Base-by-base conservation (phyloP, 257 asterid species). In the Marsdenia floribunda region DNA sequence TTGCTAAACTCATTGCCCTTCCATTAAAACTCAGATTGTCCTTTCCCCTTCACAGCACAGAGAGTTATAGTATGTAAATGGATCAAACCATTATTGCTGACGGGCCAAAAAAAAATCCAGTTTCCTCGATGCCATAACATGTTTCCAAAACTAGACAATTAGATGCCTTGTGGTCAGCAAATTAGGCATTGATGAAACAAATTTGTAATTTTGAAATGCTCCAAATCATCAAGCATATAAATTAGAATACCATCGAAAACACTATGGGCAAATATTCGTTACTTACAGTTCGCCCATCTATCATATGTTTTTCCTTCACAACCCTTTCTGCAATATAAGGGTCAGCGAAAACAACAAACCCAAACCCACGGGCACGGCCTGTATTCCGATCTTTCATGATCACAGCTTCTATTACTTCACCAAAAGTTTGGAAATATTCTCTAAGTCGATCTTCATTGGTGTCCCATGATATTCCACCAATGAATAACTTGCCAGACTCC, bases 401-500 rank as follows among this genome's bases (percentile, higher is more conserved):
- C 82, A 93, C 93, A 38, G 94, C 96, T 76, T 93, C 97, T 16
- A 85, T 84, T 18, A 93, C 95, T 70, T 93, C 96, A 54, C 98
- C 98, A 80, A 85, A 93, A 57, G 86, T 65, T 77, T 85, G 84
- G 78, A 93, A 93, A 90, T 91, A 93, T 82, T 87, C 92, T 35
- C 83, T 85, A 61, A 93, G 80, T 11, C 96, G 96, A 78, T 91
- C 96, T 76, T 93, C 98, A 75, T 86, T 88, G 9, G 98, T 93
- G 84, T 93, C 98, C 98, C 98, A 93, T 2, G 98, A 93, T 77
- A 93, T 93, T 84, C 98, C 98, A 79, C 98, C 98, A 76, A 93
- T 79, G 73, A 93, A 93, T 77, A 93, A 37, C 81, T 93, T 93
- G 35, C 97, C 93, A 69, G 88, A 81, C 69, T 91, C 97, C 88